Conservation (phyloP, 805 yeast genomes). For the Yamadazyma paraphyllophila region DNA sequence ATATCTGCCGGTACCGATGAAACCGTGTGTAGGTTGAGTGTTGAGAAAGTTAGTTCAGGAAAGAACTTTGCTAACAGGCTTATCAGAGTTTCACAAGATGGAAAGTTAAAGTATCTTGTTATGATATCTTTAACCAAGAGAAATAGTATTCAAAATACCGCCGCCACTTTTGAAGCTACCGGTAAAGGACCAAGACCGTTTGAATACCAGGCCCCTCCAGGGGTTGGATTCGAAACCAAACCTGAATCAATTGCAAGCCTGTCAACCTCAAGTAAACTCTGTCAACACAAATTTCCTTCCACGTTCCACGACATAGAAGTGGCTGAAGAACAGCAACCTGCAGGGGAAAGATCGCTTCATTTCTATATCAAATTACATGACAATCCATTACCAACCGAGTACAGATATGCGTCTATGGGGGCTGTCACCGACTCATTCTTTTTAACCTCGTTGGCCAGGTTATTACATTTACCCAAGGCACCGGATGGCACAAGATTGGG, state of each 20-base stretch:
- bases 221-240: constrained; percentile 22
- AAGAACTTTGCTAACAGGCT: constrained; percentile 34
- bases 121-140: constrained; percentile 35
- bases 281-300: constrained; percentile 29
- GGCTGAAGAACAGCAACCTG: constrained; percentile 19
- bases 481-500: constrained; percentile 12
- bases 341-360: constrained; percentile 30
- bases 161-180: constrained; percentile 16
- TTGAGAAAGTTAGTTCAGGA: constrained; percentile 35
- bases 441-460: constrained; percentile 27
- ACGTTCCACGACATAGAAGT: constrained; percentile 23
- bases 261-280: constrained; percentile 14
- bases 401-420: constrained; percentile 25
- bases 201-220: constrained; percentile 29
- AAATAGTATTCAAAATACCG: constrained; percentile 22
- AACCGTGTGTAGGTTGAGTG: constrained; percentile 27
- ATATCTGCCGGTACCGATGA: constrained; percentile 37
- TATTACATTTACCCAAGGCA: constrained; percentile 25
- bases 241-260: constrained; percentile 16
- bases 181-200: constrained; percentile 28
- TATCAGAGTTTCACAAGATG: constrained; percentile 30
- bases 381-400: constrained; percentile 14
- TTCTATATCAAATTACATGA: constrained; percentile 33
- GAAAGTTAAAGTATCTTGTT: constrained; percentile 28
- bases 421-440: constrained; percentile 32